Conservation (phyloP, 805 yeast species). For the Scheffersomyces ergatensis region DNA sequence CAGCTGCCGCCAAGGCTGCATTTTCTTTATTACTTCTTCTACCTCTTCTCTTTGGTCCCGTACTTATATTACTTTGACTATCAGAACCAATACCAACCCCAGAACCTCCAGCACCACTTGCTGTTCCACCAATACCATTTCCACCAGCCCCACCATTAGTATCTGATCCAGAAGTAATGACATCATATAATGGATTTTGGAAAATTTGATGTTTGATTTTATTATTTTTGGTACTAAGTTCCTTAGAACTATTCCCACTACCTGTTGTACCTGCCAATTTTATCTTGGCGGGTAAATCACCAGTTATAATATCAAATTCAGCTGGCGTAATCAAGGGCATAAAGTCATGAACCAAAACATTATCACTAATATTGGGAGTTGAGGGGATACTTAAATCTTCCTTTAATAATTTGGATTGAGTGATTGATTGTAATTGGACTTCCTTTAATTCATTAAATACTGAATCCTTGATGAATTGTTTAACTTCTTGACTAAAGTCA, state of each 20-base stretch:
- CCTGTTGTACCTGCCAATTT: neutral
- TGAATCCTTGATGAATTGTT: slow-evolving; percentile 19
- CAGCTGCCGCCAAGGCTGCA: slow-evolving; percentile 1
- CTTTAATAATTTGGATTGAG: neutral
- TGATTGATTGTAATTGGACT: neutral
- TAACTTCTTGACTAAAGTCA: slow-evolving; percentile 28
- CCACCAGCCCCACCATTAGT: slow-evolving; percentile 22
- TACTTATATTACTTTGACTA: slow-evolving; percentile 6
- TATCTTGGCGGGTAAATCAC: slow-evolving; percentile 29
- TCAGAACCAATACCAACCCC: neutral
- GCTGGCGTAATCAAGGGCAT: slow-evolving; percentile 37
- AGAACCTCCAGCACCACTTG: slow-evolving; percentile 11
- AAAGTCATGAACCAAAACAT: slow-evolving; percentile 31
- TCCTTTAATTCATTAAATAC: slow-evolving; percentile 7
- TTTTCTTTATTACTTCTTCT: slow-evolving; percentile 29
- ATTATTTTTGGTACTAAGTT: slow-evolving; percentile 1
- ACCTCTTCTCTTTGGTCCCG: slow-evolving; percentile 34
- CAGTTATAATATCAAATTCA: slow-evolving; percentile 39
- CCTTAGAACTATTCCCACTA: too few species aligned
- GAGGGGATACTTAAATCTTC: slow-evolving; percentile 2
- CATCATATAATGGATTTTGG: slow-evolving; percentile 37
- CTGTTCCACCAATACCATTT: too few species aligned
- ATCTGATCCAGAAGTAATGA: slow-evolving; percentile 39
- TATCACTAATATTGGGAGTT: slow-evolving; percentile 2
- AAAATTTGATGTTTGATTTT: slow-evolving; percentile 38